phyloP scores from a whole-genome alignment of 306 rosid species.

The Cucumis hystrix region DNA sequence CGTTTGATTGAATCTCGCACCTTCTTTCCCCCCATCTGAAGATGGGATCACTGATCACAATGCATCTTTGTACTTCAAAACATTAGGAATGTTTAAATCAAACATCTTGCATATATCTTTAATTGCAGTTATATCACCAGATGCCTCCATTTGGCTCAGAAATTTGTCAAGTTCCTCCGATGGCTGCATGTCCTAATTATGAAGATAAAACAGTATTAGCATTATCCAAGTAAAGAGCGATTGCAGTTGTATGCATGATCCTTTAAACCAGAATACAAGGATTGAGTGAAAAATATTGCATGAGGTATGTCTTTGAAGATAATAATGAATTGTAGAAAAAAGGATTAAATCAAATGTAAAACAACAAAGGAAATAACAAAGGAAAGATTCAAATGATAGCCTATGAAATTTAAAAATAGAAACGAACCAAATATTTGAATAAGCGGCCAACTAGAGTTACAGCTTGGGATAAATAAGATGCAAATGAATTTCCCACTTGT shows the following conservation, averaged over 20 bases:
- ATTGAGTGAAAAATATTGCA: neutral
- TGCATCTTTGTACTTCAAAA: conserved; percentile 37
- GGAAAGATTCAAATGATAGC: neutral
- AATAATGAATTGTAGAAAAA: neutral
- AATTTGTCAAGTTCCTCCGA: conserved; percentile 54
- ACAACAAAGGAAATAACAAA: neutral
- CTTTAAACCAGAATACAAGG: neutral
- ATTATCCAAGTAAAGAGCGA: neutral
- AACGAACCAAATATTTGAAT: neutral
- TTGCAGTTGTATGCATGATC: neutral
- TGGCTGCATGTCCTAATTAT: conserved; percentile 46
- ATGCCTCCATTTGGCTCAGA: conserved; percentile 11
- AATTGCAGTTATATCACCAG: conserved; percentile 26
- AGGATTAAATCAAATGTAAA: neutral
- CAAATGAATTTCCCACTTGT: neutral
- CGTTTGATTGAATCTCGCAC: neutral
- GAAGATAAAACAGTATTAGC: neutral
- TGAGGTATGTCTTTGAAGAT: neutral
- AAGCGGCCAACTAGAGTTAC: neutral
- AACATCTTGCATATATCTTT: conserved; percentile 49
- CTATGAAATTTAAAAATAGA: neutral
- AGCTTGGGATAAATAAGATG: neutral
- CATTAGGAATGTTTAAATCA: conserved; percentile 46
- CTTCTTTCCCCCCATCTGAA: neutral
- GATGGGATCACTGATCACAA: conserved; percentile 4